These are phyloP conservation scores for Beauveria asiatica DNA, from an alignment of 2,329 filamentous ascomycete genomes.

Conservation along the genomic window DNA sequence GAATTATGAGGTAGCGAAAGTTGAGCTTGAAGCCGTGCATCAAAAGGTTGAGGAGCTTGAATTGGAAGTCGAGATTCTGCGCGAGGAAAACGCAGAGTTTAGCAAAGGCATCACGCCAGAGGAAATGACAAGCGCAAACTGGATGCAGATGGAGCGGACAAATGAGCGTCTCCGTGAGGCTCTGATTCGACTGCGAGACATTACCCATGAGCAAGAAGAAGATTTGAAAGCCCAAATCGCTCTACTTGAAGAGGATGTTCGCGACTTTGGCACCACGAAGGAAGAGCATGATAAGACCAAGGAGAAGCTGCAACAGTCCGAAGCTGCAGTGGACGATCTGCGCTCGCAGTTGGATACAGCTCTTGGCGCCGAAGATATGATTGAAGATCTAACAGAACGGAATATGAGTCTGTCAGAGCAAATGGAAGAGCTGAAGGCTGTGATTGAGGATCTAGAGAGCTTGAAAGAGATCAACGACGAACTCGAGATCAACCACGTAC, in stretches of 20 bases:
- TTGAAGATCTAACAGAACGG: conserved; percentile 81
- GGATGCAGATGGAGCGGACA: conserved; percentile 83
- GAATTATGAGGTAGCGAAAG: conserved; percentile 71
- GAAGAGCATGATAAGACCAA: conserved; percentile 62
- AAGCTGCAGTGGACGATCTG: conserved; percentile 74
- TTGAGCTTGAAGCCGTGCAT: conserved; percentile 70
- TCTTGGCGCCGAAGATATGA: conserved; percentile 83
- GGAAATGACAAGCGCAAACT: conserved; percentile 77
- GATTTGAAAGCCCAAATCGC: conserved; percentile 70
- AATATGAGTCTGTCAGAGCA: conserved; percentile 78
- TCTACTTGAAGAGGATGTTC: conserved; percentile 62
- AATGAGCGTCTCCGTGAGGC: conserved; percentile 85
- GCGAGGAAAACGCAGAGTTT: conserved; percentile 79
- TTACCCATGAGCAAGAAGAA: conserved; percentile 76
- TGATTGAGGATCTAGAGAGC: conserved; percentile 80
- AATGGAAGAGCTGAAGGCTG: conserved; percentile 71
- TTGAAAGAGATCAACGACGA: conserved; percentile 92
- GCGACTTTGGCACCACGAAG: conserved; percentile 58
- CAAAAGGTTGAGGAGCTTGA: conserved; percentile 74
- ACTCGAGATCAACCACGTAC: conserved; percentile 84
- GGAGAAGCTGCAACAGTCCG: conserved; percentile 63
- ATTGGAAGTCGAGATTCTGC: conserved; percentile 77
- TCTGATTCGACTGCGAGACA: conserved; percentile 72
- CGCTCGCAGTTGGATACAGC: conserved; percentile 86
- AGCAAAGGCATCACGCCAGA: conserved; percentile 79